phyloP scores from a whole-genome alignment of 306 rosid species.

The Corylus heterophylla region DNA sequence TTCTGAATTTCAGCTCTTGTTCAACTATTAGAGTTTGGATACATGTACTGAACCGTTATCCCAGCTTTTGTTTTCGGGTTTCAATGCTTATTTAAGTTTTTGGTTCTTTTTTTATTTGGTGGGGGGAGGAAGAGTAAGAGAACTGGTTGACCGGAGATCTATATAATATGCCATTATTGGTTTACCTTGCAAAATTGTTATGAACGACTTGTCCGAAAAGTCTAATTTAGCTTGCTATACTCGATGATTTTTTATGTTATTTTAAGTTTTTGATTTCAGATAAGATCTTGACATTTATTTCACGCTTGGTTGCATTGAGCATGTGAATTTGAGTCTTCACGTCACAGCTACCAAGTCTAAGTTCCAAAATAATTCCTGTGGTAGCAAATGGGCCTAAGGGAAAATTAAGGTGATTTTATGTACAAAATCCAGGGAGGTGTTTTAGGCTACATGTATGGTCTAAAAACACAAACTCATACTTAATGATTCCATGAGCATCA shows the following conservation, averaged over 20 bases:
- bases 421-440: background rate
- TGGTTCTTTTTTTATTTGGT: background rate
- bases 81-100: background rate
- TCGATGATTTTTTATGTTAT: background rate
- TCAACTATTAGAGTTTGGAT: background rate
- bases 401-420: background rate
- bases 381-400: background rate
- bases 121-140: background rate
- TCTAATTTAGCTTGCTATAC: background rate
- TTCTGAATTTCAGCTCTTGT: background rate
- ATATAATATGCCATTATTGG: background rate
- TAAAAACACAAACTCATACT: constrained; percentile 3
- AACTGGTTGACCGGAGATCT: background rate
- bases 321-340: constrained; percentile 1
- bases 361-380: background rate
- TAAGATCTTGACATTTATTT: background rate
- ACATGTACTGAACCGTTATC: background rate
- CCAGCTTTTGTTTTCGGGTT: background rate
- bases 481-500: background rate
- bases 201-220: background rate
- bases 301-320: background rate
- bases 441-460: background rate
- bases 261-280: background rate
- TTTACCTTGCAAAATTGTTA: background rate
- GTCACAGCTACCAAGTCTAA: background rate